These are phyloP conservation scores for Purpureocillium lavendulum DNA, from an alignment of 2,329 filamentous ascomycete genomes.

Conservation along the genomic window DNA sequence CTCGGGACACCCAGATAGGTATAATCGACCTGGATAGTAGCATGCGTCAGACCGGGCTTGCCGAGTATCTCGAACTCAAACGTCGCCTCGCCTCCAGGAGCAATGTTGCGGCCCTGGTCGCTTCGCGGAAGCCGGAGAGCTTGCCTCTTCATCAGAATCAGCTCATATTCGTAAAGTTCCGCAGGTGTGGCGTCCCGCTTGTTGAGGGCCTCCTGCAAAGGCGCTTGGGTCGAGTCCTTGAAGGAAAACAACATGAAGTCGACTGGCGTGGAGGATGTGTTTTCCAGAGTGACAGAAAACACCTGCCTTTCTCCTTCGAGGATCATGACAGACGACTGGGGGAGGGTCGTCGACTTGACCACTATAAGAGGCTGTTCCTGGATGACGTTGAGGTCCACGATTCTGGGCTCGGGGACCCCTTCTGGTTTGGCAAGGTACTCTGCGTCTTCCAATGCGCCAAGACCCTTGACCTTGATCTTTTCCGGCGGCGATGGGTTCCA, in stretches of 20 bases:
- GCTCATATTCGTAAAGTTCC: conserved; percentile 80
- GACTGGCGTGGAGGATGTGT: conserved; percentile 66
- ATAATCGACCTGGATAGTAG: conserved; percentile 78
- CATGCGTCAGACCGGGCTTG: conserved; percentile 74
- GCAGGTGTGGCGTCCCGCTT: conserved; percentile 70
- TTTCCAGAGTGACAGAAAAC: conserved; percentile 75
- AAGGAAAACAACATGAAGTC: conserved; percentile 85
- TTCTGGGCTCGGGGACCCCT: conserved; percentile 36
- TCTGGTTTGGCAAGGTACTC: conserved; percentile 29
- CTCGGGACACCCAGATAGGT: conserved; percentile 65
- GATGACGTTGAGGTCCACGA: conserved; percentile 65
- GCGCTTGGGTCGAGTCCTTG: conserved; percentile 75
- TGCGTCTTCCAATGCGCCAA: conserved; percentile 46
- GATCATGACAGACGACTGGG: conserved; percentile 84
- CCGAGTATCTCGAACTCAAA: conserved; percentile 83
- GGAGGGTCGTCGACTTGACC: conserved; percentile 67
- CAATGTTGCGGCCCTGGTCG: conserved; percentile 50
- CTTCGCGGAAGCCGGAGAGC: conserved; percentile 51
- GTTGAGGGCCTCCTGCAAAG: conserved; percentile 64
- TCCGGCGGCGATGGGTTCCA: conserved; percentile 63
- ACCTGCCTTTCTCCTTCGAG: conserved; percentile 77
- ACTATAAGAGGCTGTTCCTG: conserved; percentile 68
- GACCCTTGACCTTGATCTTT: conserved; percentile 71
- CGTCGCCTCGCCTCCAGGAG: conserved; percentile 56
- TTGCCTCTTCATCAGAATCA: conserved; percentile 67